Evolutionary conservation across 495 filamentous ascomycete species (phyloP).

Genomic region (Penicillium salamii): DNA sequence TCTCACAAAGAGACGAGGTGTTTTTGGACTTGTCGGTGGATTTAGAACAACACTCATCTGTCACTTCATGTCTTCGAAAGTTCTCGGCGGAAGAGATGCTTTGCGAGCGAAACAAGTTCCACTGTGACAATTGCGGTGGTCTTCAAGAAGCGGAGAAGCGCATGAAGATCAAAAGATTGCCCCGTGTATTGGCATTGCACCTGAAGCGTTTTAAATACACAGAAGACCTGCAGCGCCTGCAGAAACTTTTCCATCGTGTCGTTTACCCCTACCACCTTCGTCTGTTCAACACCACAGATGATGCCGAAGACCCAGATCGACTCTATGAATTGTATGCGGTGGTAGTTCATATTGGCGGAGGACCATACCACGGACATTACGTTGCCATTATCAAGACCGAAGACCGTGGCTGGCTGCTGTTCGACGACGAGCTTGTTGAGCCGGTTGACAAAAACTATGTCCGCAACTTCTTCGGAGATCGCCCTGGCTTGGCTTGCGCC

Average conservation of each 20-base stretch:
- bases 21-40: conserved; percentile 97
- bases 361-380: conserved; percentile 96
- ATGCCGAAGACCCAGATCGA: conserved; percentile 90
- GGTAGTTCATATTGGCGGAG: conserved; percentile 98
- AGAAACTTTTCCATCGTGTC: conserved; percentile 95
- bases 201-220: conserved; percentile 98
- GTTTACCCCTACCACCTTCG: conserved; percentile 96
- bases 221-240: conserved; percentile 85
- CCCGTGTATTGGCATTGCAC: conserved; percentile 87
- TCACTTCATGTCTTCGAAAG: conserved; percentile 90
- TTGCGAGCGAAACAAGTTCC: conserved; percentile 97
- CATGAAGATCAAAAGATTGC: conserved; percentile 97
- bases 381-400: conserved; percentile 97
- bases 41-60: conserved; percentile 91
- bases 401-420: conserved; percentile 91
- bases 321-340: conserved; percentile 97
- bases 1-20: conserved; percentile 90
- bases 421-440: conserved; percentile 98
- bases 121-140: conserved; percentile 95
- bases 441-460: conserved; percentile 96
- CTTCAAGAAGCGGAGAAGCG: conserved; percentile 97
- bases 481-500: conserved; percentile 85
- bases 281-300: conserved; percentile 97
- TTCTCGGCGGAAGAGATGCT: conserved; percentile 99
- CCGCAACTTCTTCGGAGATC: conserved; percentile 95